These are phyloP conservation scores for Suhomyces guaymorum DNA, from an alignment of 1,139 yeast species.

Conservation along the genomic window DNA sequence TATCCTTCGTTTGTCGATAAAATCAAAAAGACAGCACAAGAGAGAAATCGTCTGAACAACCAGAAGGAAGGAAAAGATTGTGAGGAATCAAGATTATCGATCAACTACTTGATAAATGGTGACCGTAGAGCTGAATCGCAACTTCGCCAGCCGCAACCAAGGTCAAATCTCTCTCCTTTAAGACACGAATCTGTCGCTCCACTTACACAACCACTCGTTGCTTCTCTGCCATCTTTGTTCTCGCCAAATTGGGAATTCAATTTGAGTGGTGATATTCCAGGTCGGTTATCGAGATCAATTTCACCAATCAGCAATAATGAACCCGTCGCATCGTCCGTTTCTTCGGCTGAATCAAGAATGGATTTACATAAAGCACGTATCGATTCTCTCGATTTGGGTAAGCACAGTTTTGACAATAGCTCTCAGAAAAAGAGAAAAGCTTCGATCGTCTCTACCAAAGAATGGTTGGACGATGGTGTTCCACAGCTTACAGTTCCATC, in stretches of 20 bases:
- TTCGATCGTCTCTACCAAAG: slow-evolving; percentile 9
- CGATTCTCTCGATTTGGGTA: slow-evolving; percentile 10
- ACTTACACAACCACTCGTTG: too few relatives aligned
- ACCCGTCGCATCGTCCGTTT: slow-evolving; percentile 8
- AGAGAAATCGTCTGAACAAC: slow-evolving; percentile 34
- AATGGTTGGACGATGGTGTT: slow-evolving; percentile 7
- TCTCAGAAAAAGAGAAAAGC: slow-evolving; percentile 14
- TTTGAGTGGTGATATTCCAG: slow-evolving; percentile 5
- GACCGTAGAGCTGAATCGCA: slow-evolving; percentile 4
- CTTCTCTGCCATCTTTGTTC: slow-evolving; percentile 10
- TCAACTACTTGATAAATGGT: slow-evolving; percentile 23
- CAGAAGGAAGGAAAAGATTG: slow-evolving; percentile 12
- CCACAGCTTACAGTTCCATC: slow-evolving; percentile 31
- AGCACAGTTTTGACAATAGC: slow-evolving; percentile 3
- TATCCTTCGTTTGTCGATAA: slow-evolving; percentile 62
- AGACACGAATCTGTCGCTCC: not conserved
- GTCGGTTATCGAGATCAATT: slow-evolving; percentile 23
- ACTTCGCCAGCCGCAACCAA: slow-evolving; percentile 5
- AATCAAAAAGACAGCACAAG: slow-evolving; percentile 60
- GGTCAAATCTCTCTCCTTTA: slow-evolving; percentile 1
- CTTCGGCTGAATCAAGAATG: slow-evolving; percentile 9
- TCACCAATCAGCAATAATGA: slow-evolving; percentile 24
- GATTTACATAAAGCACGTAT: slow-evolving; percentile 8
- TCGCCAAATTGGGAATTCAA: slow-evolving; percentile 19
- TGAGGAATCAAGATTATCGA: slow-evolving; percentile 19